These are phyloP conservation scores for Oropetium thomaeum DNA, from an alignment of 176 grass and related monocot species.

Conservation along the genomic window DNA sequence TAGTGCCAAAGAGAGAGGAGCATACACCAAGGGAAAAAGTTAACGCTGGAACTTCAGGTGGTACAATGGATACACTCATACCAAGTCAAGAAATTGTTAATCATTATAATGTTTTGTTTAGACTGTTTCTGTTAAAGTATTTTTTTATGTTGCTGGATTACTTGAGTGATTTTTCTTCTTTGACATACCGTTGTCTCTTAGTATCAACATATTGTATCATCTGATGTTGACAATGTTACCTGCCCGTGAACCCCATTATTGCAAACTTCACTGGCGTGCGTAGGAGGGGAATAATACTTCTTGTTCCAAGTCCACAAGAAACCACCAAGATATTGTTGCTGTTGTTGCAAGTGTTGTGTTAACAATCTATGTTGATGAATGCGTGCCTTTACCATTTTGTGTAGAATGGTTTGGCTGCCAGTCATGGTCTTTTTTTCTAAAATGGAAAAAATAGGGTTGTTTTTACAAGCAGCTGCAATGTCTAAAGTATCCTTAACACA, in stretches of 20 bases:
- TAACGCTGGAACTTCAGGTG: constrained; percentile 43
- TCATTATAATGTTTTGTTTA: constrained; percentile 15
- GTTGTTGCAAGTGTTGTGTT: background rate
- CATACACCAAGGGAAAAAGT: constrained; percentile 48
- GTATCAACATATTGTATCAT: constrained; percentile 35
- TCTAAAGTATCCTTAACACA: constrained; percentile 3
- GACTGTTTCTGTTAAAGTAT: constrained; percentile 15
- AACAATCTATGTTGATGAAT: constrained; percentile 8
- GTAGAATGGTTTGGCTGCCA: constrained; percentile 8
- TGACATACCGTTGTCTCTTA: background rate
- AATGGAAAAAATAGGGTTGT: constrained; percentile 3
- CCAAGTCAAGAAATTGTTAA: constrained; percentile 33
- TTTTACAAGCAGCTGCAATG: background rate
- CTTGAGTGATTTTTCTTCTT: background rate
- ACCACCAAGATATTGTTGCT: background rate
- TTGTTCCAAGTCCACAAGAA: background rate
- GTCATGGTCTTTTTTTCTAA: background rate
- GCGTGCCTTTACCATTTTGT: background rate
- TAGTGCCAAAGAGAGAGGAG: constrained; percentile 78
- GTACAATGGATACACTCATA: constrained; percentile 31
- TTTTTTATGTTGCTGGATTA: background rate
- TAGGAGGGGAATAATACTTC: background rate
- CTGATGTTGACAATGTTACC: background rate
- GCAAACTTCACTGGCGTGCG: background rate
- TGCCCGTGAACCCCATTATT: background rate